Conservation (phyloP, 768 basidiomycete species). For the Macrolepiota fuliginosa region DNA sequence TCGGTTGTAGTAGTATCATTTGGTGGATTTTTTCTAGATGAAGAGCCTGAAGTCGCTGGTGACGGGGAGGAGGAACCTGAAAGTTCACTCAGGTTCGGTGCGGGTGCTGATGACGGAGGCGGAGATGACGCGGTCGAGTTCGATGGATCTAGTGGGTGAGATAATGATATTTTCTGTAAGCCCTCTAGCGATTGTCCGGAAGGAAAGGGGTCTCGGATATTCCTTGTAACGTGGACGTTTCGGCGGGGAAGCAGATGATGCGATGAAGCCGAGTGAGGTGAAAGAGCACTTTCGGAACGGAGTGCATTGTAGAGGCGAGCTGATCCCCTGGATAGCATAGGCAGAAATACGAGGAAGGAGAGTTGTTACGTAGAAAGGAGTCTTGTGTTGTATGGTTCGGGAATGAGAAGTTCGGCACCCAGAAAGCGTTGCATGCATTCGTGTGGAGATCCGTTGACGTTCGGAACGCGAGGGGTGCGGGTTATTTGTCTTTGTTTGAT, state of each 20-base stretch:
- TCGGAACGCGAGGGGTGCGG: neutral
- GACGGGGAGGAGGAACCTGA: conserved; percentile 2
- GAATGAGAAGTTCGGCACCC: neutral
- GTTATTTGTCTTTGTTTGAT: neutral
- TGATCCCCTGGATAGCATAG: conserved; percentile 4
- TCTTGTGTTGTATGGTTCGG: neutral
- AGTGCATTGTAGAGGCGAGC: conserved; percentile 4
- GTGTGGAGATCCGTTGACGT: neutral
- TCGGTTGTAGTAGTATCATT: neutral
- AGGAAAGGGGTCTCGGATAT: conserved; percentile 19
- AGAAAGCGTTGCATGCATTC: neutral
- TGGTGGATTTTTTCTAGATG: conserved; percentile 9
- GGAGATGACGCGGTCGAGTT: conserved; percentile 12
- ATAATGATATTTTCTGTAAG: conserved; percentile 15
- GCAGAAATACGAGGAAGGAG: neutral
- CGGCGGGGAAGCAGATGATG: neutral
- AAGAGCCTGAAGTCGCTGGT: conserved; percentile 7
- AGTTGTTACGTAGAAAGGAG: neutral
- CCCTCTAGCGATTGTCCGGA: conserved; percentile 1
- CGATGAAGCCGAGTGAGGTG: neutral
- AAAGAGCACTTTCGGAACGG: neutral
- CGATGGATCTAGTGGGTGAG: conserved; percentile 23
- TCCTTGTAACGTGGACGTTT: conserved; percentile 3
- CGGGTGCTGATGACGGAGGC: conserved; percentile 14
- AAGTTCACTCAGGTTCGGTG: neutral